These are phyloP conservation scores for Ustilago trichophora DNA, from an alignment of 1,284 basidiomycete species.

Conservation along the genomic window DNA sequence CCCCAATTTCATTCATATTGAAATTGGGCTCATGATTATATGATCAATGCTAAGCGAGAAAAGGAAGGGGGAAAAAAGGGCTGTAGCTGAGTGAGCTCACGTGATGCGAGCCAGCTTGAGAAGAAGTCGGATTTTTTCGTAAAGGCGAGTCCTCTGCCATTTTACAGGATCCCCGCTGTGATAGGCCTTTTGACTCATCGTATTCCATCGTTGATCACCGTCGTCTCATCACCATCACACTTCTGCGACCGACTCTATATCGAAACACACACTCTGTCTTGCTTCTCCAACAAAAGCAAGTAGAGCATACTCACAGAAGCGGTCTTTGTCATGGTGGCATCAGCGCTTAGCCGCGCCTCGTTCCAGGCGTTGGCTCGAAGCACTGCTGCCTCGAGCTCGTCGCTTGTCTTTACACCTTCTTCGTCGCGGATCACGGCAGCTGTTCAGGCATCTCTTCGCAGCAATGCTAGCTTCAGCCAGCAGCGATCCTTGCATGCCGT, in stretches of 20 bases:
- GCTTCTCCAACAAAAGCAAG: not conserved
- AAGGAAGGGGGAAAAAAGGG: no score
- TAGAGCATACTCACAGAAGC: not conserved
- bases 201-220: not conserved
- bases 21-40: not conserved
- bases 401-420: slow-evolving; percentile 5
- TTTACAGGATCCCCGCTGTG: no score
- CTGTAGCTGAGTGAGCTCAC: slow-evolving; percentile 12
- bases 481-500: slow-evolving; percentile 22
- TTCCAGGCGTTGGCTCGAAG: slow-evolving; percentile 29
- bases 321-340: slow-evolving; percentile 25
- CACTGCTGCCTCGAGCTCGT: slow-evolving; percentile 15
- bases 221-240: slow-evolving; percentile 1
- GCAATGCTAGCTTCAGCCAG: not conserved
- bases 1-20: no score
- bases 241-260: no score
- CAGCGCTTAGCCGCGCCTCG: slow-evolving; percentile 26
- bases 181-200: not conserved
- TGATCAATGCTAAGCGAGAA: slow-evolving; percentile 9
- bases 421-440: slow-evolving; percentile 30
- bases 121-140: slow-evolving; percentile 41
- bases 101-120: slow-evolving; percentile 21
- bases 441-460: slow-evolving; percentile 9
- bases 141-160: slow-evolving; percentile 6
- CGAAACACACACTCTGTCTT: no score